Evolutionary conservation across 768 basidiomycete genomes (phyloP), one percentile per base, ranked within the genome.

Genomic region (Lentinula edodes): DNA sequence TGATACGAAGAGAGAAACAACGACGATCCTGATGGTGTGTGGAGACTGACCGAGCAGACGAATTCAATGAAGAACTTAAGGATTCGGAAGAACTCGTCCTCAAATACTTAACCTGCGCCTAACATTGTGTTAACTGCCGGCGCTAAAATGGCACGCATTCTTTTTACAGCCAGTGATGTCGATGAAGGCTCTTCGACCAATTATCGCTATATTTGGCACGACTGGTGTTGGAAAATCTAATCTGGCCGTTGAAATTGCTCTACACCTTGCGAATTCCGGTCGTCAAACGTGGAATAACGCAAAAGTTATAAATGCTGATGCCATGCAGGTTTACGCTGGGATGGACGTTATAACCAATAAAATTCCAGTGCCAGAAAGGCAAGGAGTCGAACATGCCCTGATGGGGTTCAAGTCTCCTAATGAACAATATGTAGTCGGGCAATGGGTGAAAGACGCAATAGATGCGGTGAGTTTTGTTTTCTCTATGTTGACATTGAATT

Each of bases 191-290:
- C 67, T 82, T 45, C 79, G 78, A 35, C 90, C 91, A 20, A 75
- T 97, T 66, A 85, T 98, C 58, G 82, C 89, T 16, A 86, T 98
- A 56, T 92, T 93, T 62, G 96, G 96, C 38, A 95, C 96, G 0
- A 99, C 96, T 28, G 91, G 96, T 23, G 94, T 95, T 15, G 97
- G 97, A 55, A 99, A 98, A 75, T 95, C 95, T 12, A 90, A 91
- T 60, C 80, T 98, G 7, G 91, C 91, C 4, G 84, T 99, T 20
- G 88, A 97, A 62, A 82, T 99, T 15, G 95, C 95, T 28, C 79
- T 86, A 38, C 79, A 77, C 61, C 71, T 89, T 23, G 70, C 79
- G 10, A 72, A 78, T 48, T 66, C 64, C 38, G n/a, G 56, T 28
- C 66, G 65, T 34, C 72, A 74, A 66, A 75, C 73, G 51, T 89